A percentile compares a stretch with the other conserved stretches of the same genome.
These are phyloP conservation scores for Pyrenophora teres DNA, from an alignment of 2,329 filamentous ascomycete species.

Conservation along the genomic window DNA sequence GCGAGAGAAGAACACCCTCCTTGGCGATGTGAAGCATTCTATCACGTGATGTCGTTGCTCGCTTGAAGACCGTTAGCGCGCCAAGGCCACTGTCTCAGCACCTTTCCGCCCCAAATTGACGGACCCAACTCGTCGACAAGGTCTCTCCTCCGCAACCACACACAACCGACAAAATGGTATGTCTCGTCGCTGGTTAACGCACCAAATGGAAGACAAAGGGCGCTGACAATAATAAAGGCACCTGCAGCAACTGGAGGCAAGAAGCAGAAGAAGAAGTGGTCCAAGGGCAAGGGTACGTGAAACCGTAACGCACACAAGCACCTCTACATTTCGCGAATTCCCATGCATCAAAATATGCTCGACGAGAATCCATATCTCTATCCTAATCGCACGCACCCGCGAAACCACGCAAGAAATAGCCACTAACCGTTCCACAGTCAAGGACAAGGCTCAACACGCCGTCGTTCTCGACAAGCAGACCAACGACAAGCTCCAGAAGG, in stretches of 20 bases:
- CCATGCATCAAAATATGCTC: not conserved
- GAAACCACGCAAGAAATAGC: slow-evolving; percentile 15
- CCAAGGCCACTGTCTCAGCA: slow-evolving; percentile 30
- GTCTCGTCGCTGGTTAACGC: slow-evolving; percentile 11
- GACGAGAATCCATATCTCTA: not conserved
- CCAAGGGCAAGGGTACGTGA: slow-evolving; percentile 63
- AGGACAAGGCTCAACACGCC: slow-evolving; percentile 99
- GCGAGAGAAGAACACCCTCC: not conserved
- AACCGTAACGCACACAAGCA: slow-evolving; percentile 25
- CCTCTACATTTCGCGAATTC: slow-evolving; percentile 6
- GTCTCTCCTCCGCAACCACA: slow-evolving; percentile 41
- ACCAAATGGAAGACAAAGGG: not conserved
- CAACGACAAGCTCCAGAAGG: slow-evolving; percentile 98
- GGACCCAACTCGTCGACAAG: slow-evolving; percentile 9
- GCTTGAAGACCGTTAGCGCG: slow-evolving; percentile 28
- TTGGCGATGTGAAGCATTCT: not conserved
- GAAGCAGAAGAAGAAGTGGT: slow-evolving; percentile 86
- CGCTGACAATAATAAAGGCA: slow-evolving; percentile 34
- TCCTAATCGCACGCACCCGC: slow-evolving; percentile 7
- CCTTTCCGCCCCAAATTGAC: slow-evolving; percentile 8
- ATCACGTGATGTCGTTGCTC: slow-evolving; percentile 16
- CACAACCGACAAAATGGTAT: slow-evolving; percentile 52
- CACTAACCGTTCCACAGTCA: slow-evolving; percentile 68
- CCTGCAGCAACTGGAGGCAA: slow-evolving; percentile 69
- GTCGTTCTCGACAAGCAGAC: slow-evolving; percentile 98